Evolutionary conservation across 176 grass and related monocot species (phyloP), one percentile per base, ranked within the genome.

Genomic region (Oropetium thomaeum): DNA sequence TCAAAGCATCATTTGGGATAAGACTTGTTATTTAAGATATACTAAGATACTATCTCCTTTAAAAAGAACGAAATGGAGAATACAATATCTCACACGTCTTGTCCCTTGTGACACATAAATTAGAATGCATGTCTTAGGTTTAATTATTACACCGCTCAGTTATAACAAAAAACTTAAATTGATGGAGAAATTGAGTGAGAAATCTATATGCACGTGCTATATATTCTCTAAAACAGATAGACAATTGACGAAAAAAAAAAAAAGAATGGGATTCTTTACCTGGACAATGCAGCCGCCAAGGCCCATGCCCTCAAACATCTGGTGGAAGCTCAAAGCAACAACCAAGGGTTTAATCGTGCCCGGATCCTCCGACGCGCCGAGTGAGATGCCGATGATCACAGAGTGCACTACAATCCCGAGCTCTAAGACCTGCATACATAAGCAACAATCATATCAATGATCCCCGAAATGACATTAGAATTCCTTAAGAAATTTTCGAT

Each of bases 271-370:
- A 28, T 27, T 28, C 23, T 58, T 7, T 81, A 90, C 92, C 92
- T 92, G 89, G 19, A 84, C 83, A 11, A 92, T 92, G 51, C 92
- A 92, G 5, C 89, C 86, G n/a, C 92, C 92, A 1, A 92, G 86
- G 5, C 92, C 92, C 75, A 89, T 88, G 25, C 92, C 92, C 45
- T 96, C 92, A 13, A 96, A 96, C 83, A 92, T 89, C 7, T 92
- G 92, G 43, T 92, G 92, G 69, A 96, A 96, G 52, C 76, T 87
- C 1, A 92, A 19, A n/a, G 92, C 92, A 13, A 69, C 83, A 5
- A 96, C 74, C 0, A 96, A 51, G 1, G 92, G 92, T 17, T 62
- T 82, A 49, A 96, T 89, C 4, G 92, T 87, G 19, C 75, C 39
- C 0, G 89, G 86, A 0, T 58, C 58, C 1, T 96, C 41, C 1